phyloP scores from a whole-genome alignment of 257 asterid species.

The Solanum ossicruentum region DNA sequence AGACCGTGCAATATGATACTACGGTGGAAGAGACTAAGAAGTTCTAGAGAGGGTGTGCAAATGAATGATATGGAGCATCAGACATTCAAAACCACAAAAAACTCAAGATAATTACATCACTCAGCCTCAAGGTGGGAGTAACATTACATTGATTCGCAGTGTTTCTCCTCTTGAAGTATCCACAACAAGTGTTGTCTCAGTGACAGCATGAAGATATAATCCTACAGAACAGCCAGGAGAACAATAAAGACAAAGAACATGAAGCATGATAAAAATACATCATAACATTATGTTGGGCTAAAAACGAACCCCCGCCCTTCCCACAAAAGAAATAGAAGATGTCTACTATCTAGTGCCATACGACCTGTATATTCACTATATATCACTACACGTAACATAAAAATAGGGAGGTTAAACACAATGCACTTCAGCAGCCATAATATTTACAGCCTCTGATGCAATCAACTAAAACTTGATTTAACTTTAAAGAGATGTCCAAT shows the following conservation, averaged over 20 bases:
- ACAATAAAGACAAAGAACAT: background rate
- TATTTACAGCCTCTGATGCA: background rate
- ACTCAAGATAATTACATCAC: background rate
- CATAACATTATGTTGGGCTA: background rate
- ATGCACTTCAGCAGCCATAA: background rate
- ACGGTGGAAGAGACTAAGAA: background rate
- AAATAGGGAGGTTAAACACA: background rate
- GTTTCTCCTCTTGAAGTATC: conserved; percentile 98
- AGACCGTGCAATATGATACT: background rate
- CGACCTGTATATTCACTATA: background rate
- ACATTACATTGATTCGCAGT: conserved; percentile 81
- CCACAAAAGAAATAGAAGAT: background rate
- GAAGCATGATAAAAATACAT: background rate
- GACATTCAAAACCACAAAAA: background rate
- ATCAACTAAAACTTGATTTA: background rate
- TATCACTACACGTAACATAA: background rate
- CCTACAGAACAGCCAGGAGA: conserved; percentile 30
- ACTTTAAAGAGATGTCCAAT: background rate
- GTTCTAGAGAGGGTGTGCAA: background rate
- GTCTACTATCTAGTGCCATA: background rate
- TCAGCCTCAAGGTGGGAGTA: background rate
- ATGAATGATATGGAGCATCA: background rate
- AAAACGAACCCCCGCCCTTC: background rate
- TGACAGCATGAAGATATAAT: conserved; percentile 67
- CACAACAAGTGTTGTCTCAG: conserved; percentile 81